Conservation (phyloP, 192 early-diverging fungal genomes). For the Podochytrium sp. region DNA sequence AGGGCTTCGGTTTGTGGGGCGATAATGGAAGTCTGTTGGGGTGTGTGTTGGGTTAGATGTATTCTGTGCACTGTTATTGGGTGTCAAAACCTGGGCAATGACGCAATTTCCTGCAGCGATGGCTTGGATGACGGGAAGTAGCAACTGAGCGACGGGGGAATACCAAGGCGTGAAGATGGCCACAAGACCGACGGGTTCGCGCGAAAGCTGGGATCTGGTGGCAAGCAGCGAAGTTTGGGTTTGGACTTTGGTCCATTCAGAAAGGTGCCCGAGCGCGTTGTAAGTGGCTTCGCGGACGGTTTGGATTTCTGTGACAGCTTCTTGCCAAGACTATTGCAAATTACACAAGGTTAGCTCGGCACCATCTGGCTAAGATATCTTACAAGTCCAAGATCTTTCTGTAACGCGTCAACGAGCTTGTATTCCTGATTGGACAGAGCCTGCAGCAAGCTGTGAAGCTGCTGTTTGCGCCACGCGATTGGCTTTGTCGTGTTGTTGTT, state of each 20-base stretch:
- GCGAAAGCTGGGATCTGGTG: slow-evolving; percentile 26
- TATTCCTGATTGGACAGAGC: neutral
- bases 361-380: neutral
- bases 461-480: slow-evolving; percentile 40
- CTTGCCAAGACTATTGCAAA: neutral
- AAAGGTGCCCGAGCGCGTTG: slow-evolving; percentile 39
- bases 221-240: slow-evolving; percentile 14
- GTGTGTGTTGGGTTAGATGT: slow-evolving; percentile 60
- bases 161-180: slow-evolving; percentile 56
- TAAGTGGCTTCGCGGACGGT: slow-evolving; percentile 37
- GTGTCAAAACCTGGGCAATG: slow-evolving; percentile 58
- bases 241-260: slow-evolving; percentile 36
- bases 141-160: slow-evolving; percentile 59
- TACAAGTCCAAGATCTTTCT: neutral
- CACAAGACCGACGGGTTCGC: slow-evolving; percentile 79
- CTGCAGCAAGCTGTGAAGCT: slow-evolving; percentile 38
- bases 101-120: slow-evolving; percentile 90
- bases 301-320: neutral
- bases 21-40: slow-evolving; percentile 77
- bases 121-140: slow-evolving; percentile 77
- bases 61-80: slow-evolving; percentile 83
- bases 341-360: neutral
- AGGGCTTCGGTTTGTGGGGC: slow-evolving; percentile 63
- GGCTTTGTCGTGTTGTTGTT: slow-evolving; percentile 35
- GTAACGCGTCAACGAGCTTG: neutral